Base-by-base conservation (phyloP, 1,139 yeast genomes). In the Lodderomyces beijingensis region DNA sequence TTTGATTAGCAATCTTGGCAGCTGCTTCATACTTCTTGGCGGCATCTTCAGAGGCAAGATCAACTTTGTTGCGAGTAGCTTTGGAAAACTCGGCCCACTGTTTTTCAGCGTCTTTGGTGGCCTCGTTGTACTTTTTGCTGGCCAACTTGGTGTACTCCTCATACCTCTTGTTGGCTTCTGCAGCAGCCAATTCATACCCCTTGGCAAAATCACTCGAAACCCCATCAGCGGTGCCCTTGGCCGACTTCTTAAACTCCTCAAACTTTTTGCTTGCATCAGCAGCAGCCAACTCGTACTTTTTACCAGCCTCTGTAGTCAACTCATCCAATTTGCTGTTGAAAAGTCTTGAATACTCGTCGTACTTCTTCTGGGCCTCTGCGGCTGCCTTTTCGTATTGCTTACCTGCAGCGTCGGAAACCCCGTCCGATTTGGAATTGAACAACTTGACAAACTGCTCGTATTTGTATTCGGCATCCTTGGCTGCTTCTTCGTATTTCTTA, bases 301-400 rank as follows among this genome's bases (percentile, higher is more conserved):
- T 30, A 12, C 33, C 33, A 18, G 33, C 36, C 24, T 30, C 27
- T 10, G 15, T 29, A 13, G 27, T 18, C 17, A 30, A 30, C 11
- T 13, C n/a, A 13, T 30, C 33, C 16, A 30, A 23, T 12, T 24
- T 30, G 7, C 13, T 13, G 11, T 34, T 27, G 4, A 43, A 40
- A 13, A 37, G 30, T 15, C 37, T 35, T 4, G 31, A 40, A 26
- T 34, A 20, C 13, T 34, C 29, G 18, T 41, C 35, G 12, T 33
- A 33, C 20, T 33, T 27, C 19, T 33, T 17, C 11, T 22, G 21
- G 20, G 36, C 39, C 16, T 39, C 28, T 15, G 27, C 28, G 13
- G 31, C 29, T 8, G 45, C 46, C 16, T 39, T 31, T 16, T 42
- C 40, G 13, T 33, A 43, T 25, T 36, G 33, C 5, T 29, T 34